Base-by-base conservation (phyloP, 768 basidiomycete species). In the Trametes sanguinea region DNA sequence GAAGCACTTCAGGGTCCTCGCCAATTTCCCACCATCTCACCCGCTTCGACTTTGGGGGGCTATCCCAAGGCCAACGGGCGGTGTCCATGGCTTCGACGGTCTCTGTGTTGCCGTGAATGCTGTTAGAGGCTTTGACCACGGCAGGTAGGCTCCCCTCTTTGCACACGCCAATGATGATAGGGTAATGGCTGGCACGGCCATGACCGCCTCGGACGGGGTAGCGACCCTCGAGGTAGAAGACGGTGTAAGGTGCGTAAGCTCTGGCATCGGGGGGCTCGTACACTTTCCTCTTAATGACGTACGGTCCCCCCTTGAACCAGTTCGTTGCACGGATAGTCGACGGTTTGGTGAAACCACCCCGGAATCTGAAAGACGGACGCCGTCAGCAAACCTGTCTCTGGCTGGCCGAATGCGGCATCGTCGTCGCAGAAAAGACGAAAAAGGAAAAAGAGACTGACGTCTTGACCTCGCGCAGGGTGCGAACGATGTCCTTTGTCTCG, bases 261-360 rank as follows among this genome's bases (percentile, higher is more conserved):
- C 70, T 69, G 2, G 71, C 48, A 0, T 68, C 57, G 22, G 76
- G 76, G 6, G 68, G 52, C 51, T 76, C 75, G 59, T 76, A 73
- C 10, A 51, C 22, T 60, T 68, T 73, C 5, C 65, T 55, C 3
- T 59, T 40, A 9, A 63, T 60, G 14, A 72, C 51, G 60, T 78
- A 75, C 4, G 65, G 55, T 7, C 76, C 75, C n/a, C 77, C 76
- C 9, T 69, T 68, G 45, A 74, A 77, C 74, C 75, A 77, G 57
- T 77, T 70, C 14, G 76, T 55, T n/a, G 64, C 57, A 6, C 75
- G 75, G 17, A 82, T 51, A 45, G 76, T 74, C 8, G 58, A 65
- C 0, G 80, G 78, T 37, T 76, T 73, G 4, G 80, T 72, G 66
- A 78, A 73, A 46, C 80, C 79, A 1, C 75, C 71, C 68, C 75